Conservation (phyloP, 192 early-diverging fungal species). For the Dissophora ornata region DNA sequence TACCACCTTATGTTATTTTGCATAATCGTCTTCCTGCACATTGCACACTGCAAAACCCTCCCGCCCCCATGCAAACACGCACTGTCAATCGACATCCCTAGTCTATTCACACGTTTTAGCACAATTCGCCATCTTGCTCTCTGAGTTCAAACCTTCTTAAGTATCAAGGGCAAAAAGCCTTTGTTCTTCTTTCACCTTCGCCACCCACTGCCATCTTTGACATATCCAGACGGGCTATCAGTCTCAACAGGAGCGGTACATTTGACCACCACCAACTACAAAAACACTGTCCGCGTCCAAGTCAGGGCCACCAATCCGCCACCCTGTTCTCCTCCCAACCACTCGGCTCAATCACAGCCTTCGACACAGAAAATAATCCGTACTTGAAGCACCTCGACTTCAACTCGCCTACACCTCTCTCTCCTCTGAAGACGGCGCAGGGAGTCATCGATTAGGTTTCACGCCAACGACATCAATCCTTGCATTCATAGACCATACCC, state of each 20-base stretch:
- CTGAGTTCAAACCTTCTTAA: conserved; percentile 14
- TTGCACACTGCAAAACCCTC: too few relatives aligned
- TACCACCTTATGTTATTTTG: too few relatives aligned
- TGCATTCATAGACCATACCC: conserved; percentile 11
- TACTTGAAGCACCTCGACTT: conserved; percentile 39
- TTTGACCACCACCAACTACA: conserved; percentile 5
- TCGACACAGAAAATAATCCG: conserved; percentile 2
- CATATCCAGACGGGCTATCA: conserved; percentile 15
- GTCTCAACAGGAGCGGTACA: conserved; percentile 43
- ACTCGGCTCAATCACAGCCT: background rate
- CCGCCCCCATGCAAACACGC: too few relatives aligned
- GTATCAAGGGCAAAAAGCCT: conserved; percentile 50
- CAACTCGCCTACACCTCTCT: conserved; percentile 9
- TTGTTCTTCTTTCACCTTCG: conserved; percentile 38
- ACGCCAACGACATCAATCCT: conserved; percentile 22
- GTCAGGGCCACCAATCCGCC: too few relatives aligned
- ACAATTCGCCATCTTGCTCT: too few relatives aligned
- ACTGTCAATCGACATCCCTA: too few relatives aligned
- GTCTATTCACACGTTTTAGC: too few relatives aligned
- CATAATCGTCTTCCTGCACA: too few relatives aligned
- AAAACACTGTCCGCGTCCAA: background rate
- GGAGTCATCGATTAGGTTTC: conserved; percentile 18
- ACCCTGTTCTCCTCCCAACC: conserved; percentile 17
- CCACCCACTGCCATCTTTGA: background rate
- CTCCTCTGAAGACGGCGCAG: conserved; percentile 17